phyloP scores from a whole-genome alignment of 441 rosid genomes.

The Aleurites moluccanus region DNA sequence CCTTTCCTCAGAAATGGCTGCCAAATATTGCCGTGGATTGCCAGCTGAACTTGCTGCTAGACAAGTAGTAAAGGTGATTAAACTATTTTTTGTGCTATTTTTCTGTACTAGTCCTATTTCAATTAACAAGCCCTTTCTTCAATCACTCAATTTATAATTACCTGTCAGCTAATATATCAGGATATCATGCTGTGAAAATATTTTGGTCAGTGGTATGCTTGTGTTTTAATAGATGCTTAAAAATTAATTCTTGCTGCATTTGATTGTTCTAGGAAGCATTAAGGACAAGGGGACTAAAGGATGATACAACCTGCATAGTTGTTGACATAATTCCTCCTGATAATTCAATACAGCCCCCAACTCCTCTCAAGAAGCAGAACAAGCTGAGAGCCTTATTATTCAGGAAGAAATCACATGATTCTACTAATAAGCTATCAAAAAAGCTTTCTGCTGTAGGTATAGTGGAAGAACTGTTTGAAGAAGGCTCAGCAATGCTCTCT shows the following conservation, averaged over 20 bases:
- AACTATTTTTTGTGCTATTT: conserved; percentile 10
- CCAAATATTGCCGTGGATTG: conserved; percentile 72
- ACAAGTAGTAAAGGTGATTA: conserved; percentile 81
- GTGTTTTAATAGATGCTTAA: not conserved
- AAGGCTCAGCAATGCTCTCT: conserved; percentile 90
- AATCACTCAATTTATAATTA: not conserved
- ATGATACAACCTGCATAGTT: conserved; percentile 88
- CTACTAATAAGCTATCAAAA: conserved; percentile 55
- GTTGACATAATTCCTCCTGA: conserved; percentile 86
- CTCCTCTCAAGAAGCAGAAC: conserved; percentile 62
- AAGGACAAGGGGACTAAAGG: conserved; percentile 71
- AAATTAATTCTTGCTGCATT: not conserved
- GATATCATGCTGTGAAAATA: not conserved
- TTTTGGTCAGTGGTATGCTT: conserved; percentile 4
- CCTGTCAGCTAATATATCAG: not conserved
- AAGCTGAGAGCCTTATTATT: conserved; percentile 53
- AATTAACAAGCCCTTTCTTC: conserved; percentile 3
- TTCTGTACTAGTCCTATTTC: conserved; percentile 11
- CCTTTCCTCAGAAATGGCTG: conserved; percentile 70
- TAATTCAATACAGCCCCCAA: conserved; percentile 34
- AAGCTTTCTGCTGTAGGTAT: conserved; percentile 64
- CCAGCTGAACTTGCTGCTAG: conserved; percentile 86
- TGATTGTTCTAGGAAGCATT: conserved; percentile 64
- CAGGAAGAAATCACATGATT: conserved; percentile 51
- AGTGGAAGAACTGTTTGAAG: conserved; percentile 93